Evolutionary conservation across 1,284 basidiomycete genomes (phyloP).

Genomic region (Naganishia albida): DNA sequence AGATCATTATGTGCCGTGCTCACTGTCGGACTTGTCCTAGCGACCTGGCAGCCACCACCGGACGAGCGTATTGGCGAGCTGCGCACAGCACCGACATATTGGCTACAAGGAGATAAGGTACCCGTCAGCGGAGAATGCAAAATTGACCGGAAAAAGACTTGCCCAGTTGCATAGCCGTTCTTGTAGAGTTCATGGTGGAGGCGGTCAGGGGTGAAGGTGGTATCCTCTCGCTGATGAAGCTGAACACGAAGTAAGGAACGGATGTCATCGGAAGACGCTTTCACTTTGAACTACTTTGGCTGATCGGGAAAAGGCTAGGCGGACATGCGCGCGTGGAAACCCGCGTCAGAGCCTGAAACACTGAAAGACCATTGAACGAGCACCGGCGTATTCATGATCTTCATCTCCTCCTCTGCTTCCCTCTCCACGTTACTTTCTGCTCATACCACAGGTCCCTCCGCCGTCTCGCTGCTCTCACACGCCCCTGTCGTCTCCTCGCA

Average conservation of each 20-base stretch:
- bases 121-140: neutral
- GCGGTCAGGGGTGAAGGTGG: neutral
- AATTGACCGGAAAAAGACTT: neutral
- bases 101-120: neutral
- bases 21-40: slow-evolving; percentile 25
- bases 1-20: neutral
- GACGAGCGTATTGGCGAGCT: slow-evolving; percentile 4
- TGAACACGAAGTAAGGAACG: too few species aligned
- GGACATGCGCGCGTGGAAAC: too few species aligned
- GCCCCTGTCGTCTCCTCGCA: slow-evolving; percentile 64
- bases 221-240: too few species aligned
- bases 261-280: too few species aligned
- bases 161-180: slow-evolving; percentile 28
- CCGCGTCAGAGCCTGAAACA: too few species aligned
- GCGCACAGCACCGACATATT: slow-evolving; percentile 17
- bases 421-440: too few species aligned
- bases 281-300: too few species aligned
- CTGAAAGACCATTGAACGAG: too few species aligned
- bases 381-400: neutral
- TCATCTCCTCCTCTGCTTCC: neutral
- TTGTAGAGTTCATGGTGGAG: slow-evolving; percentile 23
- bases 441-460: slow-evolving; percentile 7
- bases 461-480: slow-evolving; percentile 28
- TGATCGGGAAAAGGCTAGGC: too few species aligned
- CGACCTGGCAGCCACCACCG: neutral